A percentile compares a stretch with the other conserved stretches of the same genome.
These are phyloP conservation scores for Phylloporus scabripes DNA, from an alignment of 768 basidiomycete genomes.

Conservation along the genomic window DNA sequence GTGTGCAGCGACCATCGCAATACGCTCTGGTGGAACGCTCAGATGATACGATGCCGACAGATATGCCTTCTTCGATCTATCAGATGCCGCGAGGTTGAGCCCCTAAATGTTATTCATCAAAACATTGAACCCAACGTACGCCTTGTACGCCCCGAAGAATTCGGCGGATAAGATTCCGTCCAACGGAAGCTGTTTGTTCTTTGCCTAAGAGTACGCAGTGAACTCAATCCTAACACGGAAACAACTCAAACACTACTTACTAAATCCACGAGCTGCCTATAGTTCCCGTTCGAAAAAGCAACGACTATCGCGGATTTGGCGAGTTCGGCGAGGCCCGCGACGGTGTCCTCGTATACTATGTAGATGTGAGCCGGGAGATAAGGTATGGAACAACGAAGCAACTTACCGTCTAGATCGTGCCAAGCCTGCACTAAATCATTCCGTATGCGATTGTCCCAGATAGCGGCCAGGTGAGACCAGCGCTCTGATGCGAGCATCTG, in stretches of 20 bases:
- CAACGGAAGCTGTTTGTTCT: slow-evolving; percentile 57
- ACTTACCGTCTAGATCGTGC: slow-evolving; percentile 54
- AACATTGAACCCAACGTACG: slow-evolving; percentile 37
- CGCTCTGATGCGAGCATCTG: slow-evolving; percentile 42
- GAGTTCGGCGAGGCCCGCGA: slow-evolving; percentile 43
- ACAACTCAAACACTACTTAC: slow-evolving; percentile 24
- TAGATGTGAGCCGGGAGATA: slow-evolving; percentile 32
- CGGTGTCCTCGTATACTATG: slow-evolving; percentile 54
- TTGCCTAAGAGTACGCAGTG: slow-evolving; percentile 39
- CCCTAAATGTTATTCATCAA: not conserved
- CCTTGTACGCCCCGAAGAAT: slow-evolving; percentile 58
- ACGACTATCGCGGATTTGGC: slow-evolving; percentile 48
- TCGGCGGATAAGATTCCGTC: slow-evolving; percentile 58
- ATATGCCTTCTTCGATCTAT: slow-evolving; percentile 45
- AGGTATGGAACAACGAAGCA: too few relatives aligned
- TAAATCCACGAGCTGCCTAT: slow-evolving; percentile 57
- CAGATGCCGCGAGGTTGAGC: not conserved
- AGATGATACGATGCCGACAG: slow-evolving; percentile 46
- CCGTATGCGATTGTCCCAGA: slow-evolving; percentile 43
- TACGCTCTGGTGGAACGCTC: slow-evolving; percentile 36
- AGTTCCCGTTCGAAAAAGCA: slow-evolving; percentile 60
- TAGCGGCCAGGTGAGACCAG: slow-evolving; percentile 45
- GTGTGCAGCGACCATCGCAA: slow-evolving; percentile 66
- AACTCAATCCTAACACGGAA: not conserved
- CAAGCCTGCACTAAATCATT: slow-evolving; percentile 45